These are phyloP conservation scores for Acacia acuminata DNA, from an alignment of 306 rosid genomes.

Conservation along the genomic window DNA sequence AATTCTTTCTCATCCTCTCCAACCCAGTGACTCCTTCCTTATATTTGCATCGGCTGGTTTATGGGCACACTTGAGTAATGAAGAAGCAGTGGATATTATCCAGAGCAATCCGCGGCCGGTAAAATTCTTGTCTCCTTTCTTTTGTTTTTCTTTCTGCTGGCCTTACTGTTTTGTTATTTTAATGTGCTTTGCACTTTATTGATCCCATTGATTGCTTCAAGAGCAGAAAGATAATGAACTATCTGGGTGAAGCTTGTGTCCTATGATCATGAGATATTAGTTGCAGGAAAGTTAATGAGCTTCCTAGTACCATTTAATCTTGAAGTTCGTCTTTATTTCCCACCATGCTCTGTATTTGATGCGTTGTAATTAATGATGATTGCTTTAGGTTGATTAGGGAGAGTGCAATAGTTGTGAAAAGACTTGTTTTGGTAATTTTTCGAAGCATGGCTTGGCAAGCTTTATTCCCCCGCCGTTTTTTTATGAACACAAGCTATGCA, in stretches of 20 bases:
- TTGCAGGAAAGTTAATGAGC: neutral
- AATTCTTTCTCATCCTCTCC: conserved; percentile 75
- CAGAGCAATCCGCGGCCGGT: conserved; percentile 73
- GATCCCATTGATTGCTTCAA: neutral
- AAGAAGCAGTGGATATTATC: conserved; percentile 87
- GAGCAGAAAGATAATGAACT: neutral
- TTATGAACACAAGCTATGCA: neutral
- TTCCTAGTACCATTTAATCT: neutral
- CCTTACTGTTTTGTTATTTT: conserved; percentile 19
- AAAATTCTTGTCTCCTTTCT: conserved; percentile 34
- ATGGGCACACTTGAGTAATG: conserved; percentile 94
- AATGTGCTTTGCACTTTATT: conserved; percentile 4
- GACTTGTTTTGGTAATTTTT: neutral
- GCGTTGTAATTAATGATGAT: neutral
- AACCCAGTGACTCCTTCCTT: conserved; percentile 90
- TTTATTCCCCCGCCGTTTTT: neutral
- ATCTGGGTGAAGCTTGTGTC: neutral
- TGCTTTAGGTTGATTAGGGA: conserved; percentile 4
- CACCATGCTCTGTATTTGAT: neutral
- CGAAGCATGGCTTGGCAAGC: neutral
- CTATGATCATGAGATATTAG: neutral
- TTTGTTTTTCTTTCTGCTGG: conserved; percentile 24
- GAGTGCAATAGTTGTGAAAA: conserved; percentile 9
- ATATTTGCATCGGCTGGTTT: conserved; percentile 98
- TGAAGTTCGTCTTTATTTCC: conserved; percentile 11